Evolutionary conservation across 2,329 filamentous ascomycete species (phyloP), one percentile per base, ranked within the genome.

Genomic region (Dothistroma septosporum): DNA sequence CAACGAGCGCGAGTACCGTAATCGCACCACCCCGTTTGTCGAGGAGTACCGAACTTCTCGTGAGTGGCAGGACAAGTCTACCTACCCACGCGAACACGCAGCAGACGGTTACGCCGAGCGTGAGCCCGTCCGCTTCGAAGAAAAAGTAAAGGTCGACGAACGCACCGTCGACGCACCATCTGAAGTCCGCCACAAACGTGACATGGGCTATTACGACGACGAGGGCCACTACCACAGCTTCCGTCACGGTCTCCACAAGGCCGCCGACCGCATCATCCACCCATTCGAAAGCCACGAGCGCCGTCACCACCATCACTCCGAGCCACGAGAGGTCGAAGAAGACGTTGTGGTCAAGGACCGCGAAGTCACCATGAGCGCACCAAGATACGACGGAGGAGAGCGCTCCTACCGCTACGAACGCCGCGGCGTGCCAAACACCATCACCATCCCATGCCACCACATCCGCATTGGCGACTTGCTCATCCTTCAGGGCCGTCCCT

Each of bases 371-470:
- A 74, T 76, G 67, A 70, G 71, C 64, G 72, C 72, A 68, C 77
- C 72, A 61, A 73, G 72, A 61, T 65, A 60, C 67, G 33, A 49
- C 32, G 54, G 19, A 19, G 62, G 64, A 60, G 66, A 61, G 44
- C 59, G 32, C 49, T 60, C 62, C 67, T 61, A 47, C 55, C 61
- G 59, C 68, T 67, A 61, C 65, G 65, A 60, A 55, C 65, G 61
- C 56, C 59, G 50, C 33, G 66, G 67, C 56, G 61, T 71, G 32
- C 83, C 88, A 76, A 92, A 94, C 85, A 96, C 91, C 72, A 92
- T 97, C 78, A 93, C 92, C 76, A 97, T 99, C 79, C 94, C 95
- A 69, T 96, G 92, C 89, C 91, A 99, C 87, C 95, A 97, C 85
- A 93, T 99, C 83, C 94, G 94, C 83, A 90, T 97, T 73, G 94